Evolutionary conservation across 192 early-diverging fungal genomes (phyloP), one percentile per base, ranked within the genome.

Genomic region (Chytriomyces confervae): DNA sequence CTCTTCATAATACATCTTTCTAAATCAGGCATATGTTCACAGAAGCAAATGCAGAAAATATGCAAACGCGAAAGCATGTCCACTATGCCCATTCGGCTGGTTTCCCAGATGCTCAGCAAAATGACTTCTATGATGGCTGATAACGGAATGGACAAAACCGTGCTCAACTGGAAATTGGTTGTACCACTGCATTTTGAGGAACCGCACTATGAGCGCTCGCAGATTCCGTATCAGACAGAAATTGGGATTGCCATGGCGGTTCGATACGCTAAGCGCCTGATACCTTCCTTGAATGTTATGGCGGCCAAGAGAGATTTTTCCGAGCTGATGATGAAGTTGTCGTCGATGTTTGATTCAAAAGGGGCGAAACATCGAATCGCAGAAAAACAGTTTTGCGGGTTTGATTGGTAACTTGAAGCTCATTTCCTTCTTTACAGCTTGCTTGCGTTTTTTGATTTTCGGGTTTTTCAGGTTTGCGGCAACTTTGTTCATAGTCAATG

Each of bases 391-490:
- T 66, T 68, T 18, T 8, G n/a, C 20, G 74, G 68, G 44, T 62
- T 76, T 72, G 53, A 72, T 51, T 60, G 69, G 57, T 69, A 46
- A 62, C 4, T n/a, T 57, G 3, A 2, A 57, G 3, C 5, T 13
- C 20, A n/a, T 5, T 20, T 20, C 5, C 53, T 57, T 57, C 53
- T 13, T 3, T 20, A 20, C 13, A 57, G 13, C 53, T 57, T 13
- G 16, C 1, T 13, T n/a, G 1, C 13, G 53, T n/a, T 20, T n/a
- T 20, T 57, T n/a, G 20, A 79, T 76, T 77, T 20, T 48, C 9
- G 83, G 84, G 5, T 82, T 83, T 61, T 80, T 84, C 71, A 87
- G 87, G 87, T 89, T 87, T 62, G 50, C 77, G 6, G 29, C 80
- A 27, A 83, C 86, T 5, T 57, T 87, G 8, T 82, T 80, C 66